Evolutionary conservation across 805 yeast genomes (phyloP), one percentile per base, ranked within the genome.

Genomic region (Wilhelminamyces savonicus): DNA sequence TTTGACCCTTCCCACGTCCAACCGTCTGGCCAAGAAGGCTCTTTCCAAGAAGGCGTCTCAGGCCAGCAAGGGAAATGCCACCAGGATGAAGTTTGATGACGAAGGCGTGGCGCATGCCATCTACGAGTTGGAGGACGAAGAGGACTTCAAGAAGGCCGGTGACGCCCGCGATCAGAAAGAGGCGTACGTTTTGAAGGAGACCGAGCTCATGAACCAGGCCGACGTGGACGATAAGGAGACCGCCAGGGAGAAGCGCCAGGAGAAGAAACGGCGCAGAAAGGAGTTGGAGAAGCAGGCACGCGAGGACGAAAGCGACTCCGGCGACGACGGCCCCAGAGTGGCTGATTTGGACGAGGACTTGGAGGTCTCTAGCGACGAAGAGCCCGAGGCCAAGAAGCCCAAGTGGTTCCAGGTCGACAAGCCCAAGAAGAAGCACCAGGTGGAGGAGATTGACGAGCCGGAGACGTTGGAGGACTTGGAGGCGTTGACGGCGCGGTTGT

Each of bases 391-490:
- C 16, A 64, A 63, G 60, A 61, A 59, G 50, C 68, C 65, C 46
- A 70, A 62, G 45, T 72, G 77, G 78, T 71, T 71, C 43, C 65
- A 67, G 40, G 56, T 53, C 31, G 56, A 56, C 26, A 42, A 33
- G 36, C 38, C 34, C 26, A 27, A 35, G 4, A 48, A 45, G 9
- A 39, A 37, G 10, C 43, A 45, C 4, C 44, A 43, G 8, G 60
- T 82, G 27, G 62, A 83, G 36, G 95, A 88, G 59, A 66, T 84
- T 26, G 94, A 84, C 44, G 84, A 78, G 46, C 97, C 97, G 11
- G 82, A 85, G 47, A 82, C 95, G 12, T 66, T 92, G 53, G 96
- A 86, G 55, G 98, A 92, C 50, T 71, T 92, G 56, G 98, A 92
- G 66, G 87, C 94, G 28, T 72, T 85, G 62, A 79, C 95, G 2